These are phyloP conservation scores for Serendipita sp. DNA, from an alignment of 768 basidiomycete species.

Conservation along the genomic window DNA sequence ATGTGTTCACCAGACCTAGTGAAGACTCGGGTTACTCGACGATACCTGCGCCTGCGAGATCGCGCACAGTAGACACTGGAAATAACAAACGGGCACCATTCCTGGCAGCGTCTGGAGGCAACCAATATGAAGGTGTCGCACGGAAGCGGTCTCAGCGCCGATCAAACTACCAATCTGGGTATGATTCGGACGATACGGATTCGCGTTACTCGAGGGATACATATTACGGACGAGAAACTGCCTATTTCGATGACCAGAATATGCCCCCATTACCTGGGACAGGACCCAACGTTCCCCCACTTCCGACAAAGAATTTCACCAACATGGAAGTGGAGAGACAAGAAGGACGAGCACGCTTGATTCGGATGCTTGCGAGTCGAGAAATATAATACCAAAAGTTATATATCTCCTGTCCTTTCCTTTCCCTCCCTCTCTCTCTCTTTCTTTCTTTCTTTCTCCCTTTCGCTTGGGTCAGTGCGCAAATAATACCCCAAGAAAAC, in stretches of 20 bases:
- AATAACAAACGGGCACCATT: too few relatives aligned
- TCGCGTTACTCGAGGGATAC: slow-evolving; percentile 1
- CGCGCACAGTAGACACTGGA: too few relatives aligned
- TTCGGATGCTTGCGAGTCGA: slow-evolving; percentile 1
- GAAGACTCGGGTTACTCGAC: too few relatives aligned
- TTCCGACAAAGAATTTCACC: background rate
- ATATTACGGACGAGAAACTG: background rate
- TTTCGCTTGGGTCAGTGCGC: background rate
- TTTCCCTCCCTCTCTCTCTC: background rate
- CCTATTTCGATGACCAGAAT: slow-evolving; percentile 3
- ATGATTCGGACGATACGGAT: slow-evolving; percentile 2
- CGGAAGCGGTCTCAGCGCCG: background rate
- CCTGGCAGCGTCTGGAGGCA: too few relatives aligned
- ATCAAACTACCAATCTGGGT: background rate
- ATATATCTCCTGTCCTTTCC: too few relatives aligned
- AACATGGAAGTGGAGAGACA: background rate
- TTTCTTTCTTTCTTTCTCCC: background rate
- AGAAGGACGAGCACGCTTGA: background rate
- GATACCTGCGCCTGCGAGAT: too few relatives aligned
- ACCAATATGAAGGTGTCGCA: background rate
- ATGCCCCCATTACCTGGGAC: background rate
- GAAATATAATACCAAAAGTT: background rate
- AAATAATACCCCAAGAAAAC: too few relatives aligned
- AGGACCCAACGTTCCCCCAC: background rate
- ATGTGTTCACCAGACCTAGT: too few relatives aligned